Evolutionary conservation across 2,329 filamentous ascomycete species (phyloP).

Genomic region (Fonsecaea erecta): DNA sequence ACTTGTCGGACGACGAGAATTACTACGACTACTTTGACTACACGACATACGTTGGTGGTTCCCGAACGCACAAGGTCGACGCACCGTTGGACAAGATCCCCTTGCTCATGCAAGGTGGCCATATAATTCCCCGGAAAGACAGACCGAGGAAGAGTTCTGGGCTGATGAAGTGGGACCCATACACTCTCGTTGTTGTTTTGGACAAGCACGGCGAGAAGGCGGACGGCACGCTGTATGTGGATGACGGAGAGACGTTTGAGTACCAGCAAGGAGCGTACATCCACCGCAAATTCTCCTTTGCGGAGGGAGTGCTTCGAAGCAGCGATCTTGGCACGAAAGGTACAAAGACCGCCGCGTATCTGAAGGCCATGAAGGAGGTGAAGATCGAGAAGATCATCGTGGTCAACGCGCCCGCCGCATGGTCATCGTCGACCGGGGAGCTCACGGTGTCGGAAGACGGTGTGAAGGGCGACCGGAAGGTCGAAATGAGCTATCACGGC

Average conservation of each 20-base stretch:
- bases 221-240: conserved; percentile 81
- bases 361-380: conserved; percentile 78
- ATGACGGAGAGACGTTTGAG: conserved; percentile 93
- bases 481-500: conserved; percentile 66
- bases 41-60: conserved; percentile 72
- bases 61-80: conserved; percentile 69
- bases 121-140: conserved; percentile 89
- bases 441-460: conserved; percentile 58
- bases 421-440: conserved; percentile 66
- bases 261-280: conserved; percentile 86
- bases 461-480: conserved; percentile 51
- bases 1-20: conserved; percentile 83
- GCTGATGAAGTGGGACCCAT: conserved; percentile 92
- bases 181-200: conserved; percentile 82
- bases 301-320: conserved; percentile 65
- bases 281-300: conserved; percentile 76
- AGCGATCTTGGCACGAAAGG: conserved; percentile 67
- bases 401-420: conserved; percentile 74
- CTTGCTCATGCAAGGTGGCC: conserved; percentile 87
- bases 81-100: conserved; percentile 87
- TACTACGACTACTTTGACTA: conserved; percentile 98
- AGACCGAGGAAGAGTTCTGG: conserved; percentile 81
- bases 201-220: conserved; percentile 68
- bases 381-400: conserved; percentile 82
- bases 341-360: conserved; percentile 71